Evolutionary conservation across 2,329 filamentous ascomycete species (phyloP).

Genomic region (Atkinsonella texensis): DNA sequence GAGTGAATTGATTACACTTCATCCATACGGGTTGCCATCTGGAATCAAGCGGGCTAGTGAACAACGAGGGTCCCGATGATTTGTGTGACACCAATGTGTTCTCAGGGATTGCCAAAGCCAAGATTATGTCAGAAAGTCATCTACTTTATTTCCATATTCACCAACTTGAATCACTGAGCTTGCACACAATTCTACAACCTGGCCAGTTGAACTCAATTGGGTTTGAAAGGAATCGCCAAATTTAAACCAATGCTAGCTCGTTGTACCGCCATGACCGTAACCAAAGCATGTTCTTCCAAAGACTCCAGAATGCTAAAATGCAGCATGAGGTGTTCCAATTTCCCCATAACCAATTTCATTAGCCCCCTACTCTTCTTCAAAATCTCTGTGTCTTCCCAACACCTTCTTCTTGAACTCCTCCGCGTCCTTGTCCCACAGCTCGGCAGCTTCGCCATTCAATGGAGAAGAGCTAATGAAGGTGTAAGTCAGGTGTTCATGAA

Average conservation of each 20-base stretch:
- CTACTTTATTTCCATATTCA: background rate
- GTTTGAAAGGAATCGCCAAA: constrained; percentile 10
- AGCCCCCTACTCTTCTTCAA: constrained; percentile 45
- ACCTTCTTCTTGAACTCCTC: constrained; percentile 78
- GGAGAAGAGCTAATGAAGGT: constrained; percentile 62
- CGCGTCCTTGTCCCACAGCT: constrained; percentile 84
- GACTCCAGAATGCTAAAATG: constrained; percentile 25
- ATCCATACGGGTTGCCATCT: background rate
- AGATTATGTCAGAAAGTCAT: background rate
- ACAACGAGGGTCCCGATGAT: background rate
- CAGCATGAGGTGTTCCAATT: constrained; percentile 11
- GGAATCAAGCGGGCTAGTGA: background rate
- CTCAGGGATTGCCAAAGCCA: background rate
- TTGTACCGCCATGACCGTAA: constrained; percentile 16
- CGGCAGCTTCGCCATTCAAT: constrained; percentile 89
- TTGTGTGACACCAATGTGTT: too few species aligned
- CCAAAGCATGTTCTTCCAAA: constrained; percentile 17
- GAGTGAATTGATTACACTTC: background rate
- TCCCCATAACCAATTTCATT: background rate
- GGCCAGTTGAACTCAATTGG: constrained; percentile 2
- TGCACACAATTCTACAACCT: background rate
- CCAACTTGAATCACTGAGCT: background rate
- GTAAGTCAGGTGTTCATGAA: too few species aligned
- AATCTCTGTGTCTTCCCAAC: constrained; percentile 46
- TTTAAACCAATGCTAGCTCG: constrained; percentile 19